Evolutionary conservation across 768 basidiomycete species (phyloP).

Genomic region (Rhizopogon vesiculosus): DNA sequence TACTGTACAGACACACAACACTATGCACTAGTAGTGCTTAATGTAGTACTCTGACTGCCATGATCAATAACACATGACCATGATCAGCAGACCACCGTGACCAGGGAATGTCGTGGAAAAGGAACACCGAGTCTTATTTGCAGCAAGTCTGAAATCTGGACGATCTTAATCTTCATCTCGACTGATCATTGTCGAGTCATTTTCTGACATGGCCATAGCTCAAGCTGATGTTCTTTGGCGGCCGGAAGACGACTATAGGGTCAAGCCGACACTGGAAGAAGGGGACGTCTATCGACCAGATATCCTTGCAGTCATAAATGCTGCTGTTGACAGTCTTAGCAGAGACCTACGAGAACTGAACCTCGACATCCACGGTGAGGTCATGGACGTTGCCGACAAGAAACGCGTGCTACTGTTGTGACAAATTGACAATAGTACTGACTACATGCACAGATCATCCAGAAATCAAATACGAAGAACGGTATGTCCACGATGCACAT

Average conservation of each 20-base stretch:
- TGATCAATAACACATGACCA: too few species aligned
- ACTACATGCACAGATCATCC: slow-evolving; percentile 46
- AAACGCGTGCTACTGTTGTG: background rate
- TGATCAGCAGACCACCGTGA: too few species aligned
- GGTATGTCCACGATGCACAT: slow-evolving; percentile 29
- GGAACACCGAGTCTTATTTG: too few species aligned
- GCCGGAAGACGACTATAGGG: slow-evolving; percentile 20
- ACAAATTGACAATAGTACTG: too few species aligned
- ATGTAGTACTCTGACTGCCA: too few species aligned
- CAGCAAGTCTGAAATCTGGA: too few species aligned
- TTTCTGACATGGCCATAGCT: background rate
- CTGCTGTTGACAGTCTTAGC: slow-evolving; percentile 42
- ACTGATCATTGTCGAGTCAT: background rate
- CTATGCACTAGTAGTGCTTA: too few species aligned
- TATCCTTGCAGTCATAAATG: slow-evolving; percentile 49
- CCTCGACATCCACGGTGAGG: slow-evolving; percentile 60
- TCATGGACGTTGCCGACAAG: background rate
- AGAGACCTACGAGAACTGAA: slow-evolving; percentile 52
- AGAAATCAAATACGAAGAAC: slow-evolving; percentile 59
- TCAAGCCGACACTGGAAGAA: slow-evolving; percentile 12
- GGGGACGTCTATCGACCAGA: slow-evolving; percentile 41
- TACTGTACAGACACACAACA: too few species aligned
- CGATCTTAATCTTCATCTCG: background rate
- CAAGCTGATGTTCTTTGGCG: slow-evolving; percentile 30
- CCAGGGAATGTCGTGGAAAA: too few species aligned